Base-by-base conservation (phyloP, 2,329 filamentous ascomycete species). In the Sphaerostilbella broomeana region DNA sequence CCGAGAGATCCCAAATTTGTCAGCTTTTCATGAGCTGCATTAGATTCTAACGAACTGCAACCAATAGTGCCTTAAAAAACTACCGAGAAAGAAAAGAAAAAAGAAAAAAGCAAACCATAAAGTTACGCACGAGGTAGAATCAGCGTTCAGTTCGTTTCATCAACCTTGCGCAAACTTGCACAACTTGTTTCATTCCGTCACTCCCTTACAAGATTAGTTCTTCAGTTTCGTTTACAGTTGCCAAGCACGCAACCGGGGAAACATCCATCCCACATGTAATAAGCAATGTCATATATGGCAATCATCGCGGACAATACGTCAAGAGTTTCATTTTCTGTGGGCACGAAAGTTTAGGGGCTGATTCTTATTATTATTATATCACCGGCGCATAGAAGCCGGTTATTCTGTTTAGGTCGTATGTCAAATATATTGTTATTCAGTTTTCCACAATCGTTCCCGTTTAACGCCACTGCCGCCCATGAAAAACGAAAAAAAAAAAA, bases 1-100 rank as follows among this genome's bases (percentile, higher is more conserved):
- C 92, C 92, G 46, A 75, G 80, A 58, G 90, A 97, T 68, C 88
- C 89, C 46, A 95, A 95, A 69, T 94, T 95, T 58, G 88, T 97
- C 44, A 94, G 86, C 58, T 97, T 97, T 64, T 67, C 64, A 31
- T 67, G 47, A 60, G 9, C 2, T 9, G 4, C 11, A 26, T 11
- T 20, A 21, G 11, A 33, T 32, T n/a, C n/a, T n/a, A n/a, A n/a
- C n/a, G 24, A 5, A 16, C 33, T 32, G 21, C 32, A 19, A 29
- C n/a, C 28, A 17, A 11, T 15, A 26, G 7, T 15, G n/a, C n/a
- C n/a, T n/a, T n/a, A 18, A 33, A n/a, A 25, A 25, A 8, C 22
- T 8, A 25, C 7, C 22, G 22, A 7, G 22, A 25, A 32, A 18
- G 27, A 10, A 27, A 39, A 33, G 29, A 20, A 28, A 16, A 33